These are phyloP conservation scores for Botrytis medusae DNA, from an alignment of 2,329 filamentous ascomycete species.

Conservation along the genomic window DNA sequence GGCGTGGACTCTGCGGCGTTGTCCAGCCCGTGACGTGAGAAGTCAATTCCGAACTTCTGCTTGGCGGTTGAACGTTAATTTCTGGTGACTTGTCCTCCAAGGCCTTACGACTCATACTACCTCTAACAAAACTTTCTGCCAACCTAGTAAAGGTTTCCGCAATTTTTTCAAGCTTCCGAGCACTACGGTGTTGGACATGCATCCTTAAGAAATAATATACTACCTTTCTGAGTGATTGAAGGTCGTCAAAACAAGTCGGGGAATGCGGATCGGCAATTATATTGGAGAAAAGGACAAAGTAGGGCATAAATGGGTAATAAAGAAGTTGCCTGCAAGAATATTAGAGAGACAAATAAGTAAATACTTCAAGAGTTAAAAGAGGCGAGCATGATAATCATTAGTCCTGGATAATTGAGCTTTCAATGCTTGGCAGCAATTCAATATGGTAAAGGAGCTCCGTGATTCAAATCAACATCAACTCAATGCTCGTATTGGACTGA, in stretches of 20 bases:
- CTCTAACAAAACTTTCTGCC: conserved; percentile 22
- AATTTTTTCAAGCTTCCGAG: conserved; percentile 22
- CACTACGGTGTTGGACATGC: conserved; percentile 23
- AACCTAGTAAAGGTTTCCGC: conserved; percentile 23
- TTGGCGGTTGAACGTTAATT: background rate
- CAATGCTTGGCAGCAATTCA: background rate
- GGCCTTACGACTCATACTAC: conserved; percentile 13
- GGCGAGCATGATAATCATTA: background rate
- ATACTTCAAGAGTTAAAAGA: background rate
- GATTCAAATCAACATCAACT: background rate
- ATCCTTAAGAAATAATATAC: conserved; percentile 25
- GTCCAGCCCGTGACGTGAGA: background rate
- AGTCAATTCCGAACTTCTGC: background rate
- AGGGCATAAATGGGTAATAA: conserved; percentile 27
- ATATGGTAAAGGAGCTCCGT: background rate
- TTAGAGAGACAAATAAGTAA: background rate
- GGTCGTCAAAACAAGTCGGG: conserved; percentile 19
- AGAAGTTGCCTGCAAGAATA: conserved; percentile 25
- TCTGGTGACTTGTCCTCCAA: background rate
- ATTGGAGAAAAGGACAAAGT: conserved; percentile 25
- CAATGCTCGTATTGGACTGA: background rate
- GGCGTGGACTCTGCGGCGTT: background rate
- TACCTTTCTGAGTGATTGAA: conserved; percentile 21
- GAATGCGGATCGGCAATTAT: conserved; percentile 24
- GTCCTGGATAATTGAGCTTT: background rate